These are phyloP conservation scores for Penicillium janthinellum DNA, from an alignment of 2,329 filamentous ascomycete genomes.

Conservation along the genomic window DNA sequence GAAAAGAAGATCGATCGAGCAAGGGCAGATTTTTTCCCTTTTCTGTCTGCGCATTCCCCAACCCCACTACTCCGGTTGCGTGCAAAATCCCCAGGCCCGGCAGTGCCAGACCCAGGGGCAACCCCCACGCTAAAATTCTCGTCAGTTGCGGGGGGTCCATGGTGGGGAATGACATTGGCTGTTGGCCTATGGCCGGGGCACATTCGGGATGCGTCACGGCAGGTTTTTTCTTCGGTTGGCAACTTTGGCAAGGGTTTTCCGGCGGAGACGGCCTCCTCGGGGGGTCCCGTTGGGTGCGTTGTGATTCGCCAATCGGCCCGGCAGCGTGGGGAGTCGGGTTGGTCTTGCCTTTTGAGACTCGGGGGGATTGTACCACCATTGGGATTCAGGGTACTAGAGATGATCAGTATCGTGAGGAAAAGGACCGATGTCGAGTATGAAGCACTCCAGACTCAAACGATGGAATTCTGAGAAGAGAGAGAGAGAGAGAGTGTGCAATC, in stretches of 20 bases:
- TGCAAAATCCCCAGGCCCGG: conserved; percentile 4
- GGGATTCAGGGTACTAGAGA: background rate
- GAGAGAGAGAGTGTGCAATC: too few relatives aligned
- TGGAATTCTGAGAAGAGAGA: background rate
- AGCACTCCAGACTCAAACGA: too few relatives aligned
- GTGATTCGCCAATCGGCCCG: background rate
- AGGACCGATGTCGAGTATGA: background rate
- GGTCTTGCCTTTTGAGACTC: background rate
- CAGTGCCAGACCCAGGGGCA: background rate
- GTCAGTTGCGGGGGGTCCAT: conserved; percentile 13
- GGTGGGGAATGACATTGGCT: background rate
- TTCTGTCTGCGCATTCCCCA: conserved; percentile 7
- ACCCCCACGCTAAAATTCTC: conserved; percentile 21
- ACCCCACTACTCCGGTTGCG: conserved; percentile 6
- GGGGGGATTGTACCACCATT: too few relatives aligned
- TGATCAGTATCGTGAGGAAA: background rate
- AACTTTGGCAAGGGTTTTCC: background rate
- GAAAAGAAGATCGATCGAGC: background rate
- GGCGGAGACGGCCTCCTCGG: background rate
- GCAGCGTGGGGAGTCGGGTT: background rate
- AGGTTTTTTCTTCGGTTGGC: background rate
- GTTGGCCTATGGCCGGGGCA: background rate
- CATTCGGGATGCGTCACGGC: background rate
- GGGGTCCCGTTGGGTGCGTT: background rate
- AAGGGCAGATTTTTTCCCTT: conserved; percentile 6